These are phyloP conservation scores for Solanum clarkiae DNA, from an alignment of 257 asterid species.

Conservation along the genomic window DNA sequence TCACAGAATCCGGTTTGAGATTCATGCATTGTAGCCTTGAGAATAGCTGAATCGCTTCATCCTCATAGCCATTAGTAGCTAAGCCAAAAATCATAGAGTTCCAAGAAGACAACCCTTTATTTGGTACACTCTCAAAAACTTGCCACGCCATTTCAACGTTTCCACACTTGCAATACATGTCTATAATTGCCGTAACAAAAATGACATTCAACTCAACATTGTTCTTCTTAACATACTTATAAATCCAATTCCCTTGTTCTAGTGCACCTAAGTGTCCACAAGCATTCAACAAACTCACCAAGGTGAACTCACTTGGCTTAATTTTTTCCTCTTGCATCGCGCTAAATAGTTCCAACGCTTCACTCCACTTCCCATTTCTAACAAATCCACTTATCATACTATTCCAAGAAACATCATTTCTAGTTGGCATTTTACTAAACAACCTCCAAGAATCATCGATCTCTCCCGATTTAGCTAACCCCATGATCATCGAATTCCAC, in stretches of 20 bases:
- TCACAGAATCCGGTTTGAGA: slow-evolving; percentile 40
- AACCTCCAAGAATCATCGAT: slow-evolving; percentile 48
- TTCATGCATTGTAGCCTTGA: slow-evolving; percentile 21
- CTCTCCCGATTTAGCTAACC: slow-evolving; percentile 48
- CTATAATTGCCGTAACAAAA: slow-evolving; percentile 41
- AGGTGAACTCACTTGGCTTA: slow-evolving; percentile 36
- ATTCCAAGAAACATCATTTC: slow-evolving; percentile 63
- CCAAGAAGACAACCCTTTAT: slow-evolving; percentile 53
- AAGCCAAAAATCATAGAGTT: slow-evolving; percentile 65
- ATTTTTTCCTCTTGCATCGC: slow-evolving; percentile 29
- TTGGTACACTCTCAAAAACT: slow-evolving; percentile 16
- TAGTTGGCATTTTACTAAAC: slow-evolving; percentile 29
- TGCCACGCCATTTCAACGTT: slow-evolving; percentile 16
- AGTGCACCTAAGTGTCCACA: slow-evolving; percentile 51
- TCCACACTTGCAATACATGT: slow-evolving; percentile 71
- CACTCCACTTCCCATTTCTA: slow-evolving; percentile 50
- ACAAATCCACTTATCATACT: slow-evolving; percentile 61
- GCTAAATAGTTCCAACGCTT: slow-evolving; percentile 40
- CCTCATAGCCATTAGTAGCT: slow-evolving; percentile 43
- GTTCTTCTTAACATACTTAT: slow-evolving; percentile 28
- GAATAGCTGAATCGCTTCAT: slow-evolving; percentile 35
- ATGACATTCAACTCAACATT: slow-evolving; percentile 28
- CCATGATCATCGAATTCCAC: slow-evolving; percentile 69
- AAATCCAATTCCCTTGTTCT: slow-evolving; percentile 67
- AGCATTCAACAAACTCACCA: slow-evolving; percentile 61